phyloP scores from a whole-genome alignment of 2,329 filamentous ascomycete species.

The Geoglossum cookeanum region DNA sequence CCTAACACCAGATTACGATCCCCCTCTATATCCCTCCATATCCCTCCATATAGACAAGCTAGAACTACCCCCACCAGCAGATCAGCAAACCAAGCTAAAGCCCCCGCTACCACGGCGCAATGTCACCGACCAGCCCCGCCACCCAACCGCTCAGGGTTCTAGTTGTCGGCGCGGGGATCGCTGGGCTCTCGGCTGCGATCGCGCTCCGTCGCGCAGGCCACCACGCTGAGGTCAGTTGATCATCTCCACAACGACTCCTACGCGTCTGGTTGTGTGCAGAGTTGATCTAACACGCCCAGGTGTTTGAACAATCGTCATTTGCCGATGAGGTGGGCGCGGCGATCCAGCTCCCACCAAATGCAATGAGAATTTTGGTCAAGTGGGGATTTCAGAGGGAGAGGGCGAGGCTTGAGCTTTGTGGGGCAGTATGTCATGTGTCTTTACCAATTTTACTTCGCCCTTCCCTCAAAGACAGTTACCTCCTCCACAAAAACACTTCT shows the following conservation, averaged over 20 bases:
- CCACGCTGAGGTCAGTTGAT: neutral
- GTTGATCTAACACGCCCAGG: neutral
- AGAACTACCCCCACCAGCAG: neutral
- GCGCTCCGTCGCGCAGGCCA: constrained; percentile 1
- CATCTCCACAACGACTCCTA: neutral
- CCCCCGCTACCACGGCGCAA: neutral
- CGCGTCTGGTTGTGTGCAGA: no score
- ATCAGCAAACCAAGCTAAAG: neutral
- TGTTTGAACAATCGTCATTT: constrained; percentile 4
- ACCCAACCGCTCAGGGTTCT: neutral
- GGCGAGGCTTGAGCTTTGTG: neutral
- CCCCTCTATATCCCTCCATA: neutral
- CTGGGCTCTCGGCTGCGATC: neutral
- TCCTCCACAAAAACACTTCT: no score
- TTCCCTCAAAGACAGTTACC: no score
- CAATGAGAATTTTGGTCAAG: neutral
- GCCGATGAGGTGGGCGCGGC: neutral
- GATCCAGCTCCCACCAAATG: constrained; percentile 1
- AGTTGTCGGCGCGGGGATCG: neutral
- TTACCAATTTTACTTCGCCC: neutral
- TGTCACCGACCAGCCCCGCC: neutral
- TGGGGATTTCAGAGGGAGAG: neutral
- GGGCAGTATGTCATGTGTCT: neutral
- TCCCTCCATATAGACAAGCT: neutral
- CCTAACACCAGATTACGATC: neutral